These are phyloP conservation scores for Tetradesmus lagerheimii DNA, from an alignment of 139 green algal species.

Conservation along the genomic window DNA sequence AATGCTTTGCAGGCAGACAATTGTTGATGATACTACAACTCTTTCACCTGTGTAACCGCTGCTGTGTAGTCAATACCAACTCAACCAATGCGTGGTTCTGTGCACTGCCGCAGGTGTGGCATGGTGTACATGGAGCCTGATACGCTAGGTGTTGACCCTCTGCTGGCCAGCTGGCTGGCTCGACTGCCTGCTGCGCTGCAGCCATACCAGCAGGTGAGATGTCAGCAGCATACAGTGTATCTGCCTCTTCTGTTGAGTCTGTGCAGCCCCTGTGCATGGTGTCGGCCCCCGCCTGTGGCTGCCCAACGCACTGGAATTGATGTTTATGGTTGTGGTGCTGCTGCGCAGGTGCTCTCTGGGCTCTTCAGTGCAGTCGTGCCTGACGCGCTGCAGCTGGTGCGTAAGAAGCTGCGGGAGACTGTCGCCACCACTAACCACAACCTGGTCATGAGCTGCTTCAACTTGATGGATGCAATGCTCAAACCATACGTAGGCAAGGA, in stretches of 20 bases:
- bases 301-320: neutral
- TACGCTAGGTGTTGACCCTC: slow-evolving; percentile 73
- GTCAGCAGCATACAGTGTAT: neutral
- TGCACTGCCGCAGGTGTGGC: slow-evolving; percentile 56
- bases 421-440: slow-evolving; percentile 79
- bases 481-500: slow-evolving; percentile 66
- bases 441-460: slow-evolving; percentile 78
- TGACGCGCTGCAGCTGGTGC: slow-evolving; percentile 69
- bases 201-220: slow-evolving; percentile 30
- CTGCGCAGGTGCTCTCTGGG: neutral
- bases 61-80: too few relatives aligned
- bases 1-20: neutral
- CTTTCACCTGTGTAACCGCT: too few relatives aligned
- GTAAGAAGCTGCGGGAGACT: slow-evolving; percentile 80
- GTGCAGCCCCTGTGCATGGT: neutral
- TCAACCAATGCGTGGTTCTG: neutral
- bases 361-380: slow-evolving; percentile 78
- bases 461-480: slow-evolving; percentile 81
- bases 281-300: too few relatives aligned
- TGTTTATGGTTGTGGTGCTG: neutral
- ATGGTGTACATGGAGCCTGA: slow-evolving; percentile 92
- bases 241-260: neutral
- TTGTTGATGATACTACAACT: too few relatives aligned
- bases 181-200: slow-evolving; percentile 57
- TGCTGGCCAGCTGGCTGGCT: slow-evolving; percentile 77